Evolutionary conservation across 2,329 filamentous ascomycete species (phyloP).

Genomic region (Claviceps pazoutovae): DNA sequence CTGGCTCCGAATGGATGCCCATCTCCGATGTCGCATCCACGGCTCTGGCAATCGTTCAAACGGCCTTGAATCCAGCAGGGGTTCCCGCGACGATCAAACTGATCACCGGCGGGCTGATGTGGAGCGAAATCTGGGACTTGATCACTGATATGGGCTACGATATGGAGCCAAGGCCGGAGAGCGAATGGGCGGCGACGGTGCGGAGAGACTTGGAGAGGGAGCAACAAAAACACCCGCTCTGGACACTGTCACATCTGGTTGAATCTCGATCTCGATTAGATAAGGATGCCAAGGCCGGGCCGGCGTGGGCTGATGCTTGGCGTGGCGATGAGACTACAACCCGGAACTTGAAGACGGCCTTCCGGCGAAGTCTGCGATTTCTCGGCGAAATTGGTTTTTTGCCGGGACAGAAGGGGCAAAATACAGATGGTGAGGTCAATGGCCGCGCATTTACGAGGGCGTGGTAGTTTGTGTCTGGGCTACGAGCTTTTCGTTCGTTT

Average conservation of each 20-base stretch:
- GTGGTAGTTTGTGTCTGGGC: neutral
- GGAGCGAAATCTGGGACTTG: constrained; percentile 4
- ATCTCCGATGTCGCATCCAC: constrained; percentile 7
- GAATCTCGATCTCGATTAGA: neutral
- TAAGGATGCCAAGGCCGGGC: constrained; percentile 5
- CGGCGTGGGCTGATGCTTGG: neutral
- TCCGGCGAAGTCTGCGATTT: neutral
- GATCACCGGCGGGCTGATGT: constrained; percentile 3
- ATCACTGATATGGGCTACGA: constrained; percentile 2
- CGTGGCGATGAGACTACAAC: neutral
- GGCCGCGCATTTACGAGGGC: neutral
- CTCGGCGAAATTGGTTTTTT: neutral
- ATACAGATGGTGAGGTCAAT: no score
- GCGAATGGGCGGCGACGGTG: constrained; percentile 6
- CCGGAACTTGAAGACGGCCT: neutral
- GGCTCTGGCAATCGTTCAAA: constrained; percentile 5
- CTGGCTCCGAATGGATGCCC: neutral
- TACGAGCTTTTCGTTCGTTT: no score
- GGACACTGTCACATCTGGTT: neutral
- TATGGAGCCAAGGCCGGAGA: constrained; percentile 6
- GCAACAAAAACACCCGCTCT: neutral
- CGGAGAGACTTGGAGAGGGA: neutral
- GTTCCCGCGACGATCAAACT: neutral
- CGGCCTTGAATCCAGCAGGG: neutral
- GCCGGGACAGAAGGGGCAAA: neutral